Evolutionary conservation across 495 filamentous ascomycete genomes (phyloP), one percentile per base, ranked within the genome.

Genomic region (Pseudomonodictys pantanalensis): DNA sequence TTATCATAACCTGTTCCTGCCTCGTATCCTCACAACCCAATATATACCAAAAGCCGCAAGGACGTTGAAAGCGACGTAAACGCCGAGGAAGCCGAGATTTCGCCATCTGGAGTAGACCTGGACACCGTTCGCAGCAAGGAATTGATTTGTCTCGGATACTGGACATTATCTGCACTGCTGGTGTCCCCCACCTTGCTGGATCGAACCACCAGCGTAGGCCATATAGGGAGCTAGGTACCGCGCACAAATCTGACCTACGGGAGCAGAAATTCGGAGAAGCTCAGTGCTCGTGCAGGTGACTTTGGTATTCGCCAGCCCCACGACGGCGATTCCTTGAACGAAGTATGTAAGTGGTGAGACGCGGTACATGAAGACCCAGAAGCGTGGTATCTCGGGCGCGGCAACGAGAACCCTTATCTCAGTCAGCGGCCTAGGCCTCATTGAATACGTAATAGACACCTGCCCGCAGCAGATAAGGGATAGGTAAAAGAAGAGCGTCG

Each of bases 301-400:
- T 6, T 12, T 6, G 1, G 2, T 28, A 17, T 26, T 25, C 17
- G 38, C 20, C 1, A 53, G 30, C n/a, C 57, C 57, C 22, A 29
- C 25, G 4, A 39, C 28, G 15, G 38, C n/a, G 1, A 60, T n/a
- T 1, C 57, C 49, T 4, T 2, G 5, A 0, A 60, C 29, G 7
- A 52, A 15, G 41, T 60, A 60, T 1, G 56, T 60, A 3, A 60
- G 33, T 6, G 56, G 56, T 1, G 30, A 43, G 6, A 60, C 29
- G 18, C 56, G 33, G 28, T 60, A 60, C 47, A 60, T 52, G 48
- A 60, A 60, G 24, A 44, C 52, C 56, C 56, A 60, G 30, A 60
- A 60, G 9, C 38, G 15, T 3, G 57, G 39, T 5, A 60, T 48
- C 15, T 38, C 35, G 1, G 7, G 1, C 7, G 12, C 7, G 1